phyloP scores from a whole-genome alignment of 768 basidiomycete genomes.

The Clitopilus passeckerianus region DNA sequence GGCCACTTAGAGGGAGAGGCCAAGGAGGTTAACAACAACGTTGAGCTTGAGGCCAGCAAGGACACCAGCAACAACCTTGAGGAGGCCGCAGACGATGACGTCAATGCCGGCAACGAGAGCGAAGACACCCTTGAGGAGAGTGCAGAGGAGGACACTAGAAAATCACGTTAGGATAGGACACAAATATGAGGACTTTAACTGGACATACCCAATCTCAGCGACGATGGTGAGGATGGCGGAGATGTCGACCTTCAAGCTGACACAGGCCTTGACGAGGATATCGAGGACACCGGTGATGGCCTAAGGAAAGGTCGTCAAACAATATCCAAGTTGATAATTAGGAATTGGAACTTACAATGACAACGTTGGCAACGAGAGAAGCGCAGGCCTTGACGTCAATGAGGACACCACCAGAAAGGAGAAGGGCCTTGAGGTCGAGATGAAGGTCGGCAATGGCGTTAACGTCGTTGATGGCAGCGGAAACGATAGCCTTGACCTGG shows the following conservation, averaged over 20 bases:
- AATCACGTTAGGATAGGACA: background rate
- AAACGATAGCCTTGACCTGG: background rate
- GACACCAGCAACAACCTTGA: background rate
- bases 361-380: background rate
- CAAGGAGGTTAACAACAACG: background rate
- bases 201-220: background rate
- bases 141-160: background rate
- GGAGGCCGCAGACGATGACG: slow-evolving; percentile 1
- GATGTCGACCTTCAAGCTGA: background rate
- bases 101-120: background rate
- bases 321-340: background rate
- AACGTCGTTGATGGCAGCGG: background rate
- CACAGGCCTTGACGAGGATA: background rate
- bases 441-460: background rate
- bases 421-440: background rate
- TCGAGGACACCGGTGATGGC: background rate
- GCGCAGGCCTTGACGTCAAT: background rate
- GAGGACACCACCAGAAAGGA: background rate
- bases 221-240: background rate
- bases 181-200: background rate
- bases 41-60: slow-evolving; percentile 1
- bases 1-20: background rate
- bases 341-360: background rate
- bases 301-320: background rate
- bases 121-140: background rate